A percentile compares a stretch with the other conserved stretches of the same genome.
These are phyloP conservation scores for Quercus variabilis DNA, from an alignment of 306 rosid genomes.

Conservation along the genomic window DNA sequence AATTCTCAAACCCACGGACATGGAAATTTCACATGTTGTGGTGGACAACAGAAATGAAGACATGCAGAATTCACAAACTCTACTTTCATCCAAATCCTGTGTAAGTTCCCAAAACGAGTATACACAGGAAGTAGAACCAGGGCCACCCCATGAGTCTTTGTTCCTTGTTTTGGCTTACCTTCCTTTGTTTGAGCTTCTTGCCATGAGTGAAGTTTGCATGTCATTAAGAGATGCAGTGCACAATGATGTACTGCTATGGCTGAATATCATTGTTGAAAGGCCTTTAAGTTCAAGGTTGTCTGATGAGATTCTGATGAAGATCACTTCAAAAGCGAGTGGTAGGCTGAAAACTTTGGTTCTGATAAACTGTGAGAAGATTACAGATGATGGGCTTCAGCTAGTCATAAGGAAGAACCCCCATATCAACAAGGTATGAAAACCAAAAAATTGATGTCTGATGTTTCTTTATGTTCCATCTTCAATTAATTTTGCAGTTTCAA, in stretches of 20 bases:
- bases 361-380: conserved; percentile 48
- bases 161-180: conserved; percentile 57
- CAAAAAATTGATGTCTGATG: conserved; percentile 14
- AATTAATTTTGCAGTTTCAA: not conserved
- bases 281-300: conserved; percentile 49
- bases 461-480: conserved; percentile 7
- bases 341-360: conserved; percentile 53
- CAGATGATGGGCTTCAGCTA: conserved; percentile 62
- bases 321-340: conserved; percentile 62
- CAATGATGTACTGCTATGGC: conserved; percentile 66
- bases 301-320: conserved; percentile 37
- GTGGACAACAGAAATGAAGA: not conserved
- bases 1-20: not conserved
- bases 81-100: conserved; percentile 4
- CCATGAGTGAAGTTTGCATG: conserved; percentile 53
- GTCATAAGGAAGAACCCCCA: conserved; percentile 53
- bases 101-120: not conserved
- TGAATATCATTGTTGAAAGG: conserved; percentile 45
- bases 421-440: conserved; percentile 50
- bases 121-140: conserved; percentile 15
- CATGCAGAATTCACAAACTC: conserved; percentile 4
- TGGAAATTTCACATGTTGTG: conserved; percentile 23
- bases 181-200: conserved; percentile 59
- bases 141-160: conserved; percentile 56
- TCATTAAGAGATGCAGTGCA: conserved; percentile 59